phyloP scores from a whole-genome alignment of 768 basidiomycete species.

The Podaxis sp. region DNA sequence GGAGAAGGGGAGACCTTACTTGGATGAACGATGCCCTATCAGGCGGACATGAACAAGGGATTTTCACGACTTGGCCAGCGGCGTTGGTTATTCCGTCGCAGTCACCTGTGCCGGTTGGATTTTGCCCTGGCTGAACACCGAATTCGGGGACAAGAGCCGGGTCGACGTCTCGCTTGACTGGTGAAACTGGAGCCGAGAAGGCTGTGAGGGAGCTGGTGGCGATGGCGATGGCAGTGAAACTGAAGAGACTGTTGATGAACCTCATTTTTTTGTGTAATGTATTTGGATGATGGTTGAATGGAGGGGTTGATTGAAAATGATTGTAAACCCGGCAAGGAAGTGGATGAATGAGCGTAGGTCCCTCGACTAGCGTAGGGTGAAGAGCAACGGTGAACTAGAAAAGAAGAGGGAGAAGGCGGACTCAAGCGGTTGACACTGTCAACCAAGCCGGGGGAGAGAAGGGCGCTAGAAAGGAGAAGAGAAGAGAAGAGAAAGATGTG shows the following conservation, averaged over 20 bases:
- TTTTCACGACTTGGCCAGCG: slow-evolving; percentile 50
- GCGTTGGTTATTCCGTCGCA: slow-evolving; percentile 63
- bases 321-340: background rate
- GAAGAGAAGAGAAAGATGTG: background rate
- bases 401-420: background rate
- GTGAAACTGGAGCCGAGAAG: slow-evolving; percentile 20
- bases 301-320: background rate
- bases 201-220: slow-evolving; percentile 28
- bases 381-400: background rate
- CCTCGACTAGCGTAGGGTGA: slow-evolving; percentile 8
- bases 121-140: slow-evolving; percentile 49
- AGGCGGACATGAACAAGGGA: slow-evolving; percentile 67
- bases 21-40: slow-evolving; percentile 44
- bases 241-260: slow-evolving; percentile 15
- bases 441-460: background rate
- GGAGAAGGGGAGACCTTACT: slow-evolving; percentile 26
- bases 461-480: background rate
- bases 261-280: slow-evolving; percentile 17
- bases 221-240: slow-evolving; percentile 23
- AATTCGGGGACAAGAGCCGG: slow-evolving; percentile 53
- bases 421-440: slow-evolving; percentile 1
- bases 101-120: slow-evolving; percentile 56
- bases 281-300: background rate
- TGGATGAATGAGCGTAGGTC: slow-evolving; percentile 10
- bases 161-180: slow-evolving; percentile 34